Evolutionary conservation across 345 rosid genomes (phyloP).

Genomic region (Toxicodendron radicans): DNA sequence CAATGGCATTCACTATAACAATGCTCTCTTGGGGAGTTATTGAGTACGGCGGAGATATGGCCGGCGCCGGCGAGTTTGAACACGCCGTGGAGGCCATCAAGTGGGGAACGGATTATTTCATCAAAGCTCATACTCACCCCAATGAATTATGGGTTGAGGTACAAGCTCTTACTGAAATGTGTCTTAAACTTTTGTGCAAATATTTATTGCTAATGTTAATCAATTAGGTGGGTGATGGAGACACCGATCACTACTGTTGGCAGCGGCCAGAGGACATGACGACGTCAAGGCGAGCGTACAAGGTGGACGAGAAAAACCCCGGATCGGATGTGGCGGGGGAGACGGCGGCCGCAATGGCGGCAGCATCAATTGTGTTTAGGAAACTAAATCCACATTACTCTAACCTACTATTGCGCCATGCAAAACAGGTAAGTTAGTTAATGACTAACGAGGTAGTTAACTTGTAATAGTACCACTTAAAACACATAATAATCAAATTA

Average conservation of each 20-base stretch:
- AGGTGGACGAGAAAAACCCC: constrained; percentile 64
- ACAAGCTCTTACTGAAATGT: background rate
- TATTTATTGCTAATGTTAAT: too few species aligned
- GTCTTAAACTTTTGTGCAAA: too few species aligned
- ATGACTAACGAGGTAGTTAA: constrained; percentile 7
- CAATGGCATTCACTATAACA: constrained; percentile 87
- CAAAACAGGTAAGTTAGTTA: constrained; percentile 44
- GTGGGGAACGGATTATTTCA: constrained; percentile 92
- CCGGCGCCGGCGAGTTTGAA: constrained; percentile 48
- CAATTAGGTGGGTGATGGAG: constrained; percentile 77
- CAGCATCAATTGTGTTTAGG: constrained; percentile 75
- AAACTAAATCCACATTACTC: constrained; percentile 71
- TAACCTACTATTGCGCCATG: constrained; percentile 68
- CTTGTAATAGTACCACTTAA: background rate
- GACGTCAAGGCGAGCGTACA: constrained; percentile 65
- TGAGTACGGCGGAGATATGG: constrained; percentile 53
- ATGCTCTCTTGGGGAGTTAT: constrained; percentile 88
- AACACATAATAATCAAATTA: background rate
- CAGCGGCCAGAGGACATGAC: constrained; percentile 99
- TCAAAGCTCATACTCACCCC: constrained; percentile 69
- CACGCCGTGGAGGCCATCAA: constrained; percentile 72
- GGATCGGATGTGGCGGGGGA: constrained; percentile 85
- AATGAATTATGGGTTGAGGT: constrained; percentile 65
- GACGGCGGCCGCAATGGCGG: constrained; percentile 88
- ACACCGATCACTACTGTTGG: constrained; percentile 93